These are phyloP conservation scores for Sporothrix dimorphospora DNA, from an alignment of 2,329 filamentous ascomycete species.

Conservation along the genomic window DNA sequence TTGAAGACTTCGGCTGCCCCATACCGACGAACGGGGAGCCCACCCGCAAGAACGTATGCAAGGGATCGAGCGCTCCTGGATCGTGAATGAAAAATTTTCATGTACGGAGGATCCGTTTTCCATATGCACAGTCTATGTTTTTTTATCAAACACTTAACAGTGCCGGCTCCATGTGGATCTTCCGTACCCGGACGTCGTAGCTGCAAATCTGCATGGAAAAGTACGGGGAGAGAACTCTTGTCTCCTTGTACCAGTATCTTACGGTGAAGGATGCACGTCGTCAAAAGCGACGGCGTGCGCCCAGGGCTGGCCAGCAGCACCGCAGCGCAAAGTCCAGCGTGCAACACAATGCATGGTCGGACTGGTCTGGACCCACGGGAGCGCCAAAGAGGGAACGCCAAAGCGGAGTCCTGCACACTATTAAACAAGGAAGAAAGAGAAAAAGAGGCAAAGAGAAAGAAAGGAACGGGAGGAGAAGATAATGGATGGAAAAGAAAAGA, in stretches of 20 bases:
- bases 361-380: neutral
- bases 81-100: slow-evolving; percentile 14
- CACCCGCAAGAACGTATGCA: neutral
- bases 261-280: neutral
- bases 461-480: neutral
- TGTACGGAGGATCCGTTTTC: too few species aligned
- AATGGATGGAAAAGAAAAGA: neutral
- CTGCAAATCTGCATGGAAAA: slow-evolving; percentile 20
- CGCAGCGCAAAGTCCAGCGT: too few species aligned
- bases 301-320: slow-evolving; percentile 11
- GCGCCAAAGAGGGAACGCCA: neutral
- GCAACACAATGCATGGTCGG: neutral
- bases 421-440: neutral
- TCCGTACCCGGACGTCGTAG: slow-evolving; percentile 1
- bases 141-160: too few species aligned
- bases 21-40: neutral
- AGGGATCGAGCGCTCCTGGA: slow-evolving; percentile 9
- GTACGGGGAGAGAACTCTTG: neutral
- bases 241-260: neutral
- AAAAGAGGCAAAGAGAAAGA: neutral
- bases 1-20: neutral
- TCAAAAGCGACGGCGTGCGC: slow-evolving; percentile 1
- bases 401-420: slow-evolving; percentile 7
- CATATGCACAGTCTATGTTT: too few species aligned
- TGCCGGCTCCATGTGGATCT: slow-evolving; percentile 14